Evolutionary conservation across 208 protist genomes (phyloP).

Genomic region (Crithidia thermophila): DNA sequence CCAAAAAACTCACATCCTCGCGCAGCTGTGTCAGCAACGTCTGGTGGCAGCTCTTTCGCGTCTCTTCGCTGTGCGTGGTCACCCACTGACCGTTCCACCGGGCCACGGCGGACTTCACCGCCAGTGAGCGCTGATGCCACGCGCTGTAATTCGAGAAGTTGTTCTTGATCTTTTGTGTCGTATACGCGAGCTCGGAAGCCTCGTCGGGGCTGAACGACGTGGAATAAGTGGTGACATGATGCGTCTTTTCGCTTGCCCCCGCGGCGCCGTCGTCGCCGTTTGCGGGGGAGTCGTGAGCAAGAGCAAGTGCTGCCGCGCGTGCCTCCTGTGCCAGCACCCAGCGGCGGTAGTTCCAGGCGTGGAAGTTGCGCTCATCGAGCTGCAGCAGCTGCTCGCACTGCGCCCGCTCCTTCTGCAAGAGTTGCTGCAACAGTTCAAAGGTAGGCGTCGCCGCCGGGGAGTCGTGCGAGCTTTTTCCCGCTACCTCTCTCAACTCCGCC

Average conservation of each 20-base stretch:
- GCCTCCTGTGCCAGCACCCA: slow-evolving; percentile 48
- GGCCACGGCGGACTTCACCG: slow-evolving; percentile 41
- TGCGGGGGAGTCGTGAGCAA: too few relatives aligned
- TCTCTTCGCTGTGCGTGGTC: not conserved
- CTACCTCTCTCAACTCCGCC: slow-evolving; percentile 15
- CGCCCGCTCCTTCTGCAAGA: slow-evolving; percentile 60
- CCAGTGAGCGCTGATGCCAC: slow-evolving; percentile 94
- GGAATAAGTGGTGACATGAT: too few relatives aligned
- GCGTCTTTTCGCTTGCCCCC: too few relatives aligned
- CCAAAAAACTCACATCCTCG: slow-evolving; percentile 62
- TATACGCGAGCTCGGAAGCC: slow-evolving; percentile 80
- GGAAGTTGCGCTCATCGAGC: slow-evolving; percentile 91
- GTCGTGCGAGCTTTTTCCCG: not conserved
- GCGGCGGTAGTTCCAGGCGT: slow-evolving; percentile 88
- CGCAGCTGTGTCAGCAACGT: slow-evolving; percentile 28
- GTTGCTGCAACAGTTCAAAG: slow-evolving; percentile 20
- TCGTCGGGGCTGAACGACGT: slow-evolving; percentile 48
- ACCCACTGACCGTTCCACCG: slow-evolving; percentile 10
- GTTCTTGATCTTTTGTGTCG: slow-evolving; percentile 77
- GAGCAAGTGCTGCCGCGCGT: slow-evolving; percentile 21
- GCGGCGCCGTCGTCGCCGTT: too few relatives aligned
- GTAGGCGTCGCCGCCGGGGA: not conserved
- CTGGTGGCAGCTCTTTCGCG: not conserved
- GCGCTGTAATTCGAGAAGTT: slow-evolving; percentile 99
- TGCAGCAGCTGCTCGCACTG: slow-evolving; percentile 78